Base-by-base conservation (phyloP, 371 early-diverging fungal genomes). In the Rhizopus delemar region DNA sequence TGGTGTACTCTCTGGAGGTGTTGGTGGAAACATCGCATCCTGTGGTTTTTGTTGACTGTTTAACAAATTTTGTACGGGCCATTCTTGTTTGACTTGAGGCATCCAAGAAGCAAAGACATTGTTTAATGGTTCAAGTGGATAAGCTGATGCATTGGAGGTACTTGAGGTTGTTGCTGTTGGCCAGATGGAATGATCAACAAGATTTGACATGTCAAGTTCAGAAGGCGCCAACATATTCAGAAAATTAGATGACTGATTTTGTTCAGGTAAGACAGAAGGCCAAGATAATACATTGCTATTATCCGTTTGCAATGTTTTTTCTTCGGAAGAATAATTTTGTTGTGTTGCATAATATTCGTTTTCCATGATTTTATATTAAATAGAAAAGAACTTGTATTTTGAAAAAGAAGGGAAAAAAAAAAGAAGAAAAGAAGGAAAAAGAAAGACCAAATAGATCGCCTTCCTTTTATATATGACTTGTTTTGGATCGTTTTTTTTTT, bases 21-120 rank as follows among this genome's bases (percentile, higher is more conserved):
- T 51, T 29, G 46, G 46, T 22, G 52, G 43, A 43, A 61, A 48
- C 45, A 36, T 53, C 5, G 43, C 34, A 11, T 34, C 35, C 6
- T 51, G 32, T 48, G 46, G 13, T 22, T 11, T 48, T 15, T 32
- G 33, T 31, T 56, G 38, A 31, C 33, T 22, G 4, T 36, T 45
- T 12, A n/a, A 8, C 31, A 28, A 35, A 39, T 29, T 1, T 13
- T 38, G 39, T 38, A 54, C 8, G 31, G 50, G 3, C 65, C 65
- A 65, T 29, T 56, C 60, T 52, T 60, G 56, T 56, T 65, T 65
- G 8, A 65, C 60, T 22, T 51, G 43, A 11, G 60, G 38, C 28
- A 8, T 43, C 60, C 28, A 51, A 50, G n/a, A 51, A 13, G 49
- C 15, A 46, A 15, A n/a, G 15, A 16, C 34, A 8, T 15, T 29